Conservation (phyloP, 2,329 filamentous ascomycete genomes). For the Xylaria sp. region DNA sequence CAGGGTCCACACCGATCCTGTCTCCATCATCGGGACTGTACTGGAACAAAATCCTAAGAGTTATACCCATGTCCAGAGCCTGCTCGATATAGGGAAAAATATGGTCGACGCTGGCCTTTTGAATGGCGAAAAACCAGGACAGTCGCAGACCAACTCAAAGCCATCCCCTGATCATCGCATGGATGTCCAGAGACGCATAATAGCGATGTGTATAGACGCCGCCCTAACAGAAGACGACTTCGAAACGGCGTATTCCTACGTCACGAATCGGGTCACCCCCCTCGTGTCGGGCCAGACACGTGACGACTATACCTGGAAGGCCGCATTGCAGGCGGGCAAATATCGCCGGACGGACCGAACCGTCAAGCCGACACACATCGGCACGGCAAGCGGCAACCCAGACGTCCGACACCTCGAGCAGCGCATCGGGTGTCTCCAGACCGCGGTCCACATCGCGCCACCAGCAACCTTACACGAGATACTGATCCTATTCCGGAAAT, state of each 20-base stretch:
- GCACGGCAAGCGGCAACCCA: constrained; percentile 54
- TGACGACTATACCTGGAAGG: constrained; percentile 72
- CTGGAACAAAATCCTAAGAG: constrained; percentile 69
- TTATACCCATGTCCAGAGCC: constrained; percentile 69
- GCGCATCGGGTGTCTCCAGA: constrained; percentile 72
- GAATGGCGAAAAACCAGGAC: constrained; percentile 28
- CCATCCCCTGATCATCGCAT: constrained; percentile 31
- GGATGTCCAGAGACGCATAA: constrained; percentile 59
- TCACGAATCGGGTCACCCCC: constrained; percentile 61
- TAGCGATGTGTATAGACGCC: constrained; percentile 74
- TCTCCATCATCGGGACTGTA: constrained; percentile 66
- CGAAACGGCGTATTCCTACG: constrained; percentile 80
- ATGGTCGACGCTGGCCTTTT: constrained; percentile 57
- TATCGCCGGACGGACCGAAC: constrained; percentile 56
- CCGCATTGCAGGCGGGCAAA: constrained; percentile 71
- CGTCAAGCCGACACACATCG: constrained; percentile 52
- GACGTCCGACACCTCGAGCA: constrained; percentile 71
- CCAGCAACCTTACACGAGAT: constrained; percentile 66
- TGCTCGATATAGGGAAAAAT: constrained; percentile 62
- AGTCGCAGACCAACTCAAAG: constrained; percentile 24
- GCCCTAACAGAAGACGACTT: constrained; percentile 74
- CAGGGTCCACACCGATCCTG: constrained; percentile 68
- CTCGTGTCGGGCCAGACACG: constrained; percentile 18
- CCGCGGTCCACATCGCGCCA: constrained; percentile 69
- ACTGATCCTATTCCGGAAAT: constrained; percentile 67